These are phyloP conservation scores for Podospora pseudopauciseta DNA, from an alignment of 495 filamentous ascomycete genomes.

Conservation along the genomic window DNA sequence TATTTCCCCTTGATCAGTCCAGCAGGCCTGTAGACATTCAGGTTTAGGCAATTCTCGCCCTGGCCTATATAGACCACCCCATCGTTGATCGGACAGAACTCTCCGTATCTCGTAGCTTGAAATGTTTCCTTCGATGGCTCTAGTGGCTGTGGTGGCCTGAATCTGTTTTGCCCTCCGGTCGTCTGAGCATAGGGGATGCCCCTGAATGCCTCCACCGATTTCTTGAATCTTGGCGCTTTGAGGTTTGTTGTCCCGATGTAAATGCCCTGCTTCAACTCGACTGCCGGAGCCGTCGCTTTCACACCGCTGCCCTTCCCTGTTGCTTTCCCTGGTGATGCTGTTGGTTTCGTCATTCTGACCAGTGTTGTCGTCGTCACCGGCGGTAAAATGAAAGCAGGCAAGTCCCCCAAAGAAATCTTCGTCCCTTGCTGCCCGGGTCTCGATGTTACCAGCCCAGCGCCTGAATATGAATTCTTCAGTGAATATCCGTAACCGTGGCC, in stretches of 20 bases:
- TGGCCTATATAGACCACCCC: constrained; percentile 26
- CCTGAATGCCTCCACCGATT: constrained; percentile 53
- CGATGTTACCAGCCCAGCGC: neutral
- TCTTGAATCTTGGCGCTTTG: constrained; percentile 38
- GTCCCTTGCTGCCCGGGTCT: neutral
- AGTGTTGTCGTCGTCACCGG: neutral
- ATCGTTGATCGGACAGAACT: constrained; percentile 38
- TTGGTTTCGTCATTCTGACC: constrained; percentile 1
- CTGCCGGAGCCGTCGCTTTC: constrained; percentile 28
- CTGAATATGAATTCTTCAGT: neutral
- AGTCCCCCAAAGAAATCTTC: neutral
- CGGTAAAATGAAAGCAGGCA: neutral
- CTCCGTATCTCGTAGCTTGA: constrained; percentile 45
- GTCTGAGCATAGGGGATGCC: constrained; percentile 59
- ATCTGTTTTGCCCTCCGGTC: constrained; percentile 54
- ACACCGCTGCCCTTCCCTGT: neutral
- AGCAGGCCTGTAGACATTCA: constrained; percentile 47
- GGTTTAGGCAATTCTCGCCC: constrained; percentile 51
- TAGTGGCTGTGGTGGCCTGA: constrained; percentile 48
- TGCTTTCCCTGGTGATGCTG: neutral
- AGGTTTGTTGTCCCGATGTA: constrained; percentile 49
- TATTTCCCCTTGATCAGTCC: constrained; percentile 26
- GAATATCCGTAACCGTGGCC: neutral
- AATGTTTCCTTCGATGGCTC: constrained; percentile 29
- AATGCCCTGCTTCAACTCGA: constrained; percentile 50